Evolutionary conservation across 73 alveolate species (phyloP).

Genomic region (Urostyla sp.): DNA sequence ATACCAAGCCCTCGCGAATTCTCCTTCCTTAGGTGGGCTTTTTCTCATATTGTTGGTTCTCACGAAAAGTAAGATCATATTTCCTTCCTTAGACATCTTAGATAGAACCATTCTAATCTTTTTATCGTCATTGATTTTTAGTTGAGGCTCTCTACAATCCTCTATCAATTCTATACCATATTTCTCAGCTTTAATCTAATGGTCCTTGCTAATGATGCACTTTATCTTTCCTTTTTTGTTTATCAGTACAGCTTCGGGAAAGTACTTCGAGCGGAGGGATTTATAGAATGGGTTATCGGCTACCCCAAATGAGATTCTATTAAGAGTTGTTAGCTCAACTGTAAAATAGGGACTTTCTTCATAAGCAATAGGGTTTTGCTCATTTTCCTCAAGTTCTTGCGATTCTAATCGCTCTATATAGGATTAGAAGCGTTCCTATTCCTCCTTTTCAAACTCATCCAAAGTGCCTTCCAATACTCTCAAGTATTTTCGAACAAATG

Average conservation of each 20-base stretch:
- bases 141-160: constrained; percentile 30
- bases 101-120: constrained; percentile 23
- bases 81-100: constrained; percentile 22
- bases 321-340: constrained; percentile 31
- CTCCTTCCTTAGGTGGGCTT: constrained; percentile 46
- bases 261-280: constrained; percentile 20
- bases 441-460: constrained; percentile 34
- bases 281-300: constrained; percentile 58
- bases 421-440: constrained; percentile 5
- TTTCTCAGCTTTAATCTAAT: neutral
- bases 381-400: constrained; percentile 40
- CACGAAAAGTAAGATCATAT: constrained; percentile 37
- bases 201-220: neutral
- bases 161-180: constrained; percentile 24
- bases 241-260: constrained; percentile 15
- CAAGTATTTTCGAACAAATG: constrained; percentile 39
- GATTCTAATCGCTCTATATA: neutral
- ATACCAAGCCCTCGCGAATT: constrained; percentile 55
- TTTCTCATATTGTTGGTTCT: constrained; percentile 16
- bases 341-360: constrained; percentile 39
- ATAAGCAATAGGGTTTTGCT: constrained; percentile 22
- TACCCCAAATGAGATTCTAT: constrained; percentile 10
- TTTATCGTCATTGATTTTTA: constrained; percentile 37
- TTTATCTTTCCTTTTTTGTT: constrained; percentile 13
- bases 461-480: constrained; percentile 34